Evolutionary conservation across 352 stramenopile genomes (phyloP).

Genomic region (Pythium sukuiense): DNA sequence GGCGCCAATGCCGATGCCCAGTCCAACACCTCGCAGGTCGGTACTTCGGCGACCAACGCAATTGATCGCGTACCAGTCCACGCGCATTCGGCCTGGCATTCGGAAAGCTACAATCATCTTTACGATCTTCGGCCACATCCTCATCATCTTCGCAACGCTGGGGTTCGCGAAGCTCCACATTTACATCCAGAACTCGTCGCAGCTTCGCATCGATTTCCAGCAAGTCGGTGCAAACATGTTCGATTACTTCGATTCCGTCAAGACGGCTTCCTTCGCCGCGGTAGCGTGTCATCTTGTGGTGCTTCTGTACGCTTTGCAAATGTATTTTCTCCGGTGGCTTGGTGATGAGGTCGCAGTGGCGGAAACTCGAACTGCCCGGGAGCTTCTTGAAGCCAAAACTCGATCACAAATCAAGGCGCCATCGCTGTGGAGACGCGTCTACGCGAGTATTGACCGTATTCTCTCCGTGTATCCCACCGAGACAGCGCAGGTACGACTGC

Average conservation of each 20-base stretch:
- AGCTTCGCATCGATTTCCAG: not conserved
- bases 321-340: not conserved
- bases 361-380: not conserved
- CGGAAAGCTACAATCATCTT: not conserved
- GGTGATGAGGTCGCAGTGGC: not conserved
- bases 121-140: not conserved
- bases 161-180: not conserved
- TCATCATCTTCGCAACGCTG: not conserved
- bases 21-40: not conserved
- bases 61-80: not conserved
- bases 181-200: not conserved
- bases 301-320: not conserved
- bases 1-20: not conserved
- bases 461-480: constrained; percentile 6
- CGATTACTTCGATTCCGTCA: not conserved
- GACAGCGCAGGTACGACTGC: not conserved
- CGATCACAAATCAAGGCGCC: too few species aligned
- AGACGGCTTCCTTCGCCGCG: not conserved
- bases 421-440: not conserved
- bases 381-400: too few species aligned
- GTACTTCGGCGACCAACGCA: not conserved
- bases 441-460: not conserved
- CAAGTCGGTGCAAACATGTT: not conserved
- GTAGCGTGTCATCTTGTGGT: not conserved
- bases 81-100: not conserved